These are phyloP conservation scores for Chiua sp. DNA, from an alignment of 1,284 basidiomycete genomes.

Conservation along the genomic window DNA sequence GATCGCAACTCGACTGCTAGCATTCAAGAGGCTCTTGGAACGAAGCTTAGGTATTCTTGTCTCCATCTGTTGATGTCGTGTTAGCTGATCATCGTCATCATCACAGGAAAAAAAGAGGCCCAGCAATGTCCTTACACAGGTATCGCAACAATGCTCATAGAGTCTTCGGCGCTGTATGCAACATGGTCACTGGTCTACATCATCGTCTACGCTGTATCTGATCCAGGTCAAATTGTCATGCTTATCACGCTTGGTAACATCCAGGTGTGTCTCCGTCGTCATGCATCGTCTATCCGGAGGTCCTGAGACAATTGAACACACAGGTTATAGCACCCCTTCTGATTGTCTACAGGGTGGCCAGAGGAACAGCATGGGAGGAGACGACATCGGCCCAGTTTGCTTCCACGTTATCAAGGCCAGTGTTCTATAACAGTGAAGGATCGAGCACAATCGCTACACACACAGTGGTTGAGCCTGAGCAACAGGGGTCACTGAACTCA, in stretches of 20 bases:
- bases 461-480: no score
- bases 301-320: no score
- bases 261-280: neutral
- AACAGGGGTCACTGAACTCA: no score
- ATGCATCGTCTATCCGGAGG: no score
- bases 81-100: neutral
- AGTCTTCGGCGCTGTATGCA: constrained; percentile 1
- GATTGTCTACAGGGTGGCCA: no score
- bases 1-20: constrained; percentile 1
- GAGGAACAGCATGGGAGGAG: no score
- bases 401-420: no score
- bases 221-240: neutral
- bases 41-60: neutral
- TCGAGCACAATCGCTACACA: no score
- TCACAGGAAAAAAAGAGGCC: neutral
- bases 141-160: neutral
- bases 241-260: neutral
- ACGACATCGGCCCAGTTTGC: no score
- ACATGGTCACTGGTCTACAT: neutral
- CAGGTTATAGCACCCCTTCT: no score
- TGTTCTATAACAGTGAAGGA: no score
- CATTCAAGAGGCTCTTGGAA: neutral
- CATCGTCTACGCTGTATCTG: neutral
- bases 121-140: neutral
- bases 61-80: no score